Percentiles rank a stretch among this genome's conserved stretches.
Conservation (phyloP, 140 eudicot species). For the Anethum foeniculum region DNA sequence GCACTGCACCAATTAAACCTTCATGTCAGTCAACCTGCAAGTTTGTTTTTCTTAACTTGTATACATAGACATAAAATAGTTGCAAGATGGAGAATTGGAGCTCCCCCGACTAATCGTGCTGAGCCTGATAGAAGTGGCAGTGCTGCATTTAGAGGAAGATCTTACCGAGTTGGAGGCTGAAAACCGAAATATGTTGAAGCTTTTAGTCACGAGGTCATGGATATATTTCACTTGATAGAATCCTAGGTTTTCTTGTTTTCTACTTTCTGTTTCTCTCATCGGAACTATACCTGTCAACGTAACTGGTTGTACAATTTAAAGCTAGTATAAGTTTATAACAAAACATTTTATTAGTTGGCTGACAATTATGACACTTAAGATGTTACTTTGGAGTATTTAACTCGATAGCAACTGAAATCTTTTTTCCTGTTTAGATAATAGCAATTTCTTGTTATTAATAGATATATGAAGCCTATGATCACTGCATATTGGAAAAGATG, state of each 20-base stretch:
- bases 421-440: not conserved
- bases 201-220: not conserved
- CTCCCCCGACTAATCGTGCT: conserved; percentile 26
- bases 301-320: not conserved
- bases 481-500: no score
- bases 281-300: not conserved
- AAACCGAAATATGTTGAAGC: not conserved
- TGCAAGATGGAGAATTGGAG: conserved; percentile 61
- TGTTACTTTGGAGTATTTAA: not conserved
- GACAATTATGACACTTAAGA: not conserved
- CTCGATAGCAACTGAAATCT: not conserved
- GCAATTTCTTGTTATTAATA: not conserved
- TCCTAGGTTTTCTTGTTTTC: not conserved
- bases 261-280: not conserved
- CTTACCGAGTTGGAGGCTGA: conserved; percentile 55
- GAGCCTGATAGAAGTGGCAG: conserved; percentile 33
- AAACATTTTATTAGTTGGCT: not conserved
- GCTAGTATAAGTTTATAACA: not conserved
- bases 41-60: not conserved
- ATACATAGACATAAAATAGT: conserved; percentile 54
- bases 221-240: not conserved
- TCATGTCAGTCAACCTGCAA: not conserved
- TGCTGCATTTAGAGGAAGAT: conserved; percentile 66
- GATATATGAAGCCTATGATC: no score
- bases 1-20: not conserved